These are phyloP conservation scores for Diaporthe destruens DNA, from an alignment of 2,329 filamentous ascomycete genomes.

Conservation along the genomic window DNA sequence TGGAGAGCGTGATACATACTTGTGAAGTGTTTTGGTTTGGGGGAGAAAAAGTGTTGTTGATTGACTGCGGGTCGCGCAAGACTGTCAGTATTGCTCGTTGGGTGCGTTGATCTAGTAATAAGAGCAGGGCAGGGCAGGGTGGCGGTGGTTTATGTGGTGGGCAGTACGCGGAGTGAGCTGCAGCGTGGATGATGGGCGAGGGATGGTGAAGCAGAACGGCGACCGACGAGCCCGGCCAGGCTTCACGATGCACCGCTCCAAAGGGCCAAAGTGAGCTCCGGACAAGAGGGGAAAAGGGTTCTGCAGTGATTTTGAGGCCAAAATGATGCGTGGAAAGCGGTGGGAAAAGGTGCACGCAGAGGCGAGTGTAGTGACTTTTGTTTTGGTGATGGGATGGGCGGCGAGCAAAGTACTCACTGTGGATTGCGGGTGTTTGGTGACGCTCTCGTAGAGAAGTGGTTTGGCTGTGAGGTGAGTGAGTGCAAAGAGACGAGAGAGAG, in stretches of 20 bases:
- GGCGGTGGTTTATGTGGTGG: conserved; percentile 26
- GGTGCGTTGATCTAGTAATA: conserved; percentile 27
- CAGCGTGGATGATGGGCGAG: conserved; percentile 40
- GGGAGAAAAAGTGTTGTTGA: conserved; percentile 44
- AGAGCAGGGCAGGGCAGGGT: not conserved
- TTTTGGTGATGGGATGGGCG: conserved; percentile 47
- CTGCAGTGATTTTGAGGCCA: conserved; percentile 21
- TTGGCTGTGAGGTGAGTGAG: conserved; percentile 37
- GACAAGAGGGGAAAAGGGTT: conserved; percentile 30
- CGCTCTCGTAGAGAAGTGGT: conserved; percentile 37
- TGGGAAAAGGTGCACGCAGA: conserved; percentile 38
- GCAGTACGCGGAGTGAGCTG: conserved; percentile 39
- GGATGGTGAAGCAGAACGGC: conserved; percentile 40
- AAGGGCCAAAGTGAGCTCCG: conserved; percentile 26
- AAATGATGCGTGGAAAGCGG: conserved; percentile 24
- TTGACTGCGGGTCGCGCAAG: conserved; percentile 46
- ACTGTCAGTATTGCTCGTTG: conserved; percentile 36
- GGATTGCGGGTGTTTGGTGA: conserved; percentile 37
- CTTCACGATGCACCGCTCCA: conserved; percentile 29
- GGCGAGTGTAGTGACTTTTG: conserved; percentile 54
- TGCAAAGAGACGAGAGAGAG: conserved; percentile 35
- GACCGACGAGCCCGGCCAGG: conserved; percentile 29
- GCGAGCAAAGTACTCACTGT: conserved; percentile 40
- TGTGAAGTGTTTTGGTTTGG: conserved; percentile 45
- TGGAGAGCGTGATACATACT: conserved; percentile 52